Base-by-base conservation (phyloP, 345 rosid genomes). In the Cochlearia excelsa region DNA sequence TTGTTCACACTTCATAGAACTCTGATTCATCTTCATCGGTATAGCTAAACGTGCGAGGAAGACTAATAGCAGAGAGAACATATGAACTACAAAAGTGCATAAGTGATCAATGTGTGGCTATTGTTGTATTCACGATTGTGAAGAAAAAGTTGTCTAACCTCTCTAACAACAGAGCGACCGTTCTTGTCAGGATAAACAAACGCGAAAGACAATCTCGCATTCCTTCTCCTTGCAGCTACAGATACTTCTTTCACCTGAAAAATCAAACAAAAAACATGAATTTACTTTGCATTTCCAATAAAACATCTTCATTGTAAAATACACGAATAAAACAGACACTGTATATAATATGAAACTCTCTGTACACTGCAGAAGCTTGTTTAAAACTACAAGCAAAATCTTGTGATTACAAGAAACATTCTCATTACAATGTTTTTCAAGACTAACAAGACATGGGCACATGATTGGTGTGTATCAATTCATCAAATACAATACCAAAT, bases 221-320 rank as follows among this genome's bases (percentile, higher is more conserved):
- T 84, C 71, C 85, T 84, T 79, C 89, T 86, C 73, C 91, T 86
- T 66, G 99, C 97, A 44, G 84, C 94, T 2, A 88, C 85, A 54
- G 86, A 85, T 34, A 89, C 94, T 81, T 92, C 99, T 71, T 85
- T 86, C 33, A 92, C 95, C 99, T 83, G 68, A 23, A 63, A 58
- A 28, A 26, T 44, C 28, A 59, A 26, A 46, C 28, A 59, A 53
- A 53, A 33, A 33, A 33, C 41, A 38, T 33, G 30, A 51, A 29
- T 11, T 31, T 39, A 64, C 45, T 16, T 16, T 16, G 23, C 23
- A 16, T 16, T 16, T 16, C 0, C 0, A 16, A 16, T 16, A 16
- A 16, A 16, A 16, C 23, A 16, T 16, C 23, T 0, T 16, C 23
- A 16, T 16, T 16, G 23, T 16, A 16, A 0, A 16, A 16, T 16